A percentile compares a stretch with the other conserved stretches of the same genome.
Evolutionary conservation across 1,284 basidiomycete species (phyloP).

Genomic region (Stereum hirsutum): DNA sequence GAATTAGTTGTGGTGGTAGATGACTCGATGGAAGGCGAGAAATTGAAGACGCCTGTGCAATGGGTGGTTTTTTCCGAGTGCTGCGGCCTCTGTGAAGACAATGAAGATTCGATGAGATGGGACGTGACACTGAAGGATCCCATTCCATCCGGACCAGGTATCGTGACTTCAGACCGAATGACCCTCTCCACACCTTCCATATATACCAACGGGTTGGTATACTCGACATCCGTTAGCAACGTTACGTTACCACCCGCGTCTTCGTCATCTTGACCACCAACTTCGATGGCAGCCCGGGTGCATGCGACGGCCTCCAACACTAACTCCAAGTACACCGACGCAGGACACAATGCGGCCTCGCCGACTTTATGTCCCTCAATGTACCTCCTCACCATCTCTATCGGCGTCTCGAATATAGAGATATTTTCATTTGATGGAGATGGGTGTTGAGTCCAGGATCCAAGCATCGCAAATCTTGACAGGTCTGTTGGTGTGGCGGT

Average conservation of each 20-base stretch:
- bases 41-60: slow-evolving; percentile 37
- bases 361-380: slow-evolving; percentile 55
- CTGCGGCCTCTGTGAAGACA: no score
- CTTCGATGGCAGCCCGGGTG: slow-evolving; percentile 20
- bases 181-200: slow-evolving; percentile 20
- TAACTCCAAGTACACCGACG: slow-evolving; percentile 57
- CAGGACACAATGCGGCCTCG: slow-evolving; percentile 52
- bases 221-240: slow-evolving; percentile 34
- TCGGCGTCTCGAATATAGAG: slow-evolving; percentile 45
- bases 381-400: slow-evolving; percentile 30
- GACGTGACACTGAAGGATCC: slow-evolving; percentile 42
- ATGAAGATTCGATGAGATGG: no score
- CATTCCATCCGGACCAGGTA: slow-evolving; percentile 23
- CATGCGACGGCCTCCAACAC: slow-evolving; percentile 34
- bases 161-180: slow-evolving; percentile 32
- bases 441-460: slow-evolving; percentile 35
- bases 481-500: background rate
- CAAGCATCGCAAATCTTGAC: slow-evolving; percentile 29
- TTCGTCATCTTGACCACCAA: slow-evolving; percentile 13
- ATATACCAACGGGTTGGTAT: slow-evolving; percentile 48
- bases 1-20: no score
- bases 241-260: slow-evolving; percentile 28
- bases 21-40: slow-evolving; percentile 22
- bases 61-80: slow-evolving; percentile 34
- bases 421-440: slow-evolving; percentile 26